Base-by-base conservation (phyloP, 106 monocot species). In the Vanilla planifolia region DNA sequence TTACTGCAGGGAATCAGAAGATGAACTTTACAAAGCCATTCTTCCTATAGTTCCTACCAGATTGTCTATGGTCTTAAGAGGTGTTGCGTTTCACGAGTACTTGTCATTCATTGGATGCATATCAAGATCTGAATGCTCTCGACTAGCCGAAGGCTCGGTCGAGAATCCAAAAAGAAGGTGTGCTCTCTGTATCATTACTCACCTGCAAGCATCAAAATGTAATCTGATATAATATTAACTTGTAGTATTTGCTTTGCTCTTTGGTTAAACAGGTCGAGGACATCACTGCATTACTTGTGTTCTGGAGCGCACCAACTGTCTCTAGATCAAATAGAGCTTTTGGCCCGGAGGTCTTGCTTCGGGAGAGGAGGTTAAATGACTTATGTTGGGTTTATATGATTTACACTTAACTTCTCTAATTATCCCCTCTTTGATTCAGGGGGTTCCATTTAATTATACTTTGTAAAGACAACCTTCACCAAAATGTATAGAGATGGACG, bases 11-110 rank as follows among this genome's bases (percentile, higher is more conserved):
- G 71, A 76, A 56, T 17, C 13, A 33, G 62, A 67, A 62, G 60
- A 56, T 59, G 67, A 35, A 28, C 60, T 90, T 48, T 62, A 63
- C 47, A 56, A 62, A 63, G 67, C 75, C 44, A 61, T 84, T 23
- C 65, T 75, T 64, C 68, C 91, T 33, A 41, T 81, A 43, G 44
- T 87, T 65, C 96, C 96, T 34, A 36, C 68, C 33, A 84, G 83
- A 66, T 23, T 73, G 37, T 66, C 66, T n/a, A 65, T 79, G 75
- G 53, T 65, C 21, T 36, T 91, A 43, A 79, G 64, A 79, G 84
- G 87, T 9, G 68, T 70, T 59, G 86, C 91, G 25, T 91, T 91
- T 39, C 84, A 77, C 44, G 96, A 96, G 20, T 96, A 96, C 63
- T 50, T 81, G 39, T 77, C 91, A 33, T 91, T 67, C 48, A 66